phyloP scores from a whole-genome alignment of 2,329 filamentous ascomycete genomes.

The Nigrograna mackinnonii region DNA sequence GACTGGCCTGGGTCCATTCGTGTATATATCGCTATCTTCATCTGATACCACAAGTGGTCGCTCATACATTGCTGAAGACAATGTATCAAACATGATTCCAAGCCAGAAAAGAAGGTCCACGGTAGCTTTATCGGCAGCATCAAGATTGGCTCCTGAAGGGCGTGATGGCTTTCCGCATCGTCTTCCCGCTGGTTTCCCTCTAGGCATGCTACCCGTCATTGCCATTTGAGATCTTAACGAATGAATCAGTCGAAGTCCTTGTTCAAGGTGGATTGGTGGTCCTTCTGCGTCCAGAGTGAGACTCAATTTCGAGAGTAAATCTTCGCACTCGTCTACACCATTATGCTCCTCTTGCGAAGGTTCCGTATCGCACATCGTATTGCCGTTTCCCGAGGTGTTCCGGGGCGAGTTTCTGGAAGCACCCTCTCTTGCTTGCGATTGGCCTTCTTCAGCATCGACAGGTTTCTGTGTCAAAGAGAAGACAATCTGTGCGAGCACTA shows the following conservation, averaged over 20 bases:
- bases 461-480: conserved; percentile 51
- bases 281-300: conserved; percentile 39
- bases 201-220: conserved; percentile 19
- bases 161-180: conserved; percentile 12
- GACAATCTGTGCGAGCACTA: conserved; percentile 50
- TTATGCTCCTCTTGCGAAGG: conserved; percentile 5
- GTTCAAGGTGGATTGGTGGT: conserved; percentile 44
- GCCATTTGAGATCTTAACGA: conserved; percentile 34
- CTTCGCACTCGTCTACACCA: conserved; percentile 26
- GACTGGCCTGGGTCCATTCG: conserved; percentile 11
- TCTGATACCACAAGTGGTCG: conserved; percentile 50
- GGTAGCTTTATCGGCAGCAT: conserved; percentile 48
- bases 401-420: too few relatives aligned
- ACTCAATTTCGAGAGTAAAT: conserved; percentile 33
- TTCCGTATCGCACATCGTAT: conserved; percentile 1
- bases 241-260: conserved; percentile 45
- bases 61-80: conserved; percentile 58
- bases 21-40: conserved; percentile 48
- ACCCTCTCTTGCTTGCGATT: too few relatives aligned
- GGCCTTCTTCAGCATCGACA: conserved; percentile 18
- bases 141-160: conserved; percentile 21
- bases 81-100: conserved; percentile 62
- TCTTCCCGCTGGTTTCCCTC: conserved; percentile 3
- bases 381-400: conserved; percentile 1
- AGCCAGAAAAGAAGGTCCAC: conserved; percentile 62